Evolutionary conservation across 1,284 basidiomycete genomes (phyloP).

Genomic region (Rhodotorula sp.): DNA sequence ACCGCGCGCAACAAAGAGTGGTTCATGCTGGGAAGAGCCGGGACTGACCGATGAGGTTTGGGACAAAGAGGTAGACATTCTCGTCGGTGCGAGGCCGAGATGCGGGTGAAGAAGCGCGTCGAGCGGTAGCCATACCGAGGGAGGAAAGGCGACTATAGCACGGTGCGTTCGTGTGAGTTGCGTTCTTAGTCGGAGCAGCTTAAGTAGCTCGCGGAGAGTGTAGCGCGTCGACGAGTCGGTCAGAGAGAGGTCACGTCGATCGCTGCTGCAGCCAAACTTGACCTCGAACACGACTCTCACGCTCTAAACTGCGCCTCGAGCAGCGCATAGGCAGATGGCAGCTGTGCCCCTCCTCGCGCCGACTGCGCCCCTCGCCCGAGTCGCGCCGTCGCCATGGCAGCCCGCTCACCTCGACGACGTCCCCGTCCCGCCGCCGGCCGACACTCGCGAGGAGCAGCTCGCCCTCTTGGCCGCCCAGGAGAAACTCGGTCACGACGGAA

Average conservation of each 20-base stretch:
- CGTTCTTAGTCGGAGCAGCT: too few species aligned
- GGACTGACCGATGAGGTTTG: slow-evolving; percentile 86
- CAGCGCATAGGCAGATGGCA: background rate
- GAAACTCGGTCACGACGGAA: slow-evolving; percentile 40
- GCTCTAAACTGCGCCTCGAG: background rate
- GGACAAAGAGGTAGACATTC: slow-evolving; percentile 93
- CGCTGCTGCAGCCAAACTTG: too few species aligned
- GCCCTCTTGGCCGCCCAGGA: slow-evolving; percentile 42
- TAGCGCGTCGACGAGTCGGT: too few species aligned
- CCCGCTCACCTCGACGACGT: slow-evolving; percentile 37
- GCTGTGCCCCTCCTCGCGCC: background rate
- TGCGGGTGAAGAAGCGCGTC: background rate
- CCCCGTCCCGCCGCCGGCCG: slow-evolving; percentile 42
- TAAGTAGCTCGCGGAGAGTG: too few species aligned
- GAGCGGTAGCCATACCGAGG: background rate
- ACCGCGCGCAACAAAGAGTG: background rate
- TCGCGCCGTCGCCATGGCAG: slow-evolving; percentile 25
- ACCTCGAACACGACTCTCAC: background rate
- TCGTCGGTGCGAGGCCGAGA: slow-evolving; percentile 52
- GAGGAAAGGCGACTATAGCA: background rate
- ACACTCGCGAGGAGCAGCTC: slow-evolving; percentile 43
- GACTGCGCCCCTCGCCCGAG: background rate
- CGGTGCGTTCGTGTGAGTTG: too few species aligned
- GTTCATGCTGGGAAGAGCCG: too few species aligned
- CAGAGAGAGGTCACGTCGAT: too few species aligned